These are phyloP conservation scores for Diaporthe australafricana DNA, from an alignment of 2,329 filamentous ascomycete genomes.

Conservation along the genomic window DNA sequence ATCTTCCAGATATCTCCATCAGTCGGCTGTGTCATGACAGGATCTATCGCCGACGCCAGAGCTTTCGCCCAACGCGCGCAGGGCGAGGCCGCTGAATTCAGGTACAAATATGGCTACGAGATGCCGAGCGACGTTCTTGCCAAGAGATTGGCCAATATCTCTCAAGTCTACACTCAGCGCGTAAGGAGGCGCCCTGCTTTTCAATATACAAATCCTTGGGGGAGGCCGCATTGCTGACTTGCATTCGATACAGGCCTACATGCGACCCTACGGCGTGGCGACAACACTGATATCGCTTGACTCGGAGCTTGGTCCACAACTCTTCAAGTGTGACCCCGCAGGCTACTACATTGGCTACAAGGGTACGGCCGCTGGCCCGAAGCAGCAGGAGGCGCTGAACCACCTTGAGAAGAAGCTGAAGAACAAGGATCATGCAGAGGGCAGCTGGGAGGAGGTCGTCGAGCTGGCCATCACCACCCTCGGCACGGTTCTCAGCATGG, in stretches of 20 bases:
- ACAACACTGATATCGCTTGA: slow-evolving; percentile 96
- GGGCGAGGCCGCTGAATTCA: slow-evolving; percentile 96
- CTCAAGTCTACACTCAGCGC: slow-evolving; percentile 97
- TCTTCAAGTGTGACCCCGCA: slow-evolving; percentile 98
- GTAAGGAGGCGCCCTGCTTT: slow-evolving; percentile 60
- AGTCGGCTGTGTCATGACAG: slow-evolving; percentile 98
- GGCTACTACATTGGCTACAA: slow-evolving; percentile 99
- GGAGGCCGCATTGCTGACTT: slow-evolving; percentile 24
- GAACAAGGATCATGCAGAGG: slow-evolving; percentile 95
- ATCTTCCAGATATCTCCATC: slow-evolving; percentile 97
- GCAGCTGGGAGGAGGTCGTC: slow-evolving; percentile 96
- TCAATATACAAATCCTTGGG: slow-evolving; percentile 22
- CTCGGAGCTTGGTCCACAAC: slow-evolving; percentile 89
- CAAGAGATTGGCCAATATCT: slow-evolving; percentile 98
- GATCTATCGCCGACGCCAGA: slow-evolving; percentile 96
- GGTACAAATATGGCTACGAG: slow-evolving; percentile 99
- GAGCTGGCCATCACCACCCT: slow-evolving; percentile 95
- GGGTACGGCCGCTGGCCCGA: slow-evolving; percentile 94
- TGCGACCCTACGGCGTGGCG: slow-evolving; percentile 96
- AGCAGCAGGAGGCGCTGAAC: slow-evolving; percentile 98
- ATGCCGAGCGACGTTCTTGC: slow-evolving; percentile 98
- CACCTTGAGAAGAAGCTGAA: slow-evolving; percentile 99
- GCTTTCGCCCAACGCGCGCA: slow-evolving; percentile 93
- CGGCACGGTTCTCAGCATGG: slow-evolving; percentile 96
- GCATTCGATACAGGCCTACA: slow-evolving; percentile 75